phyloP scores from a whole-genome alignment of 2,329 filamentous ascomycete genomes.

The Paecilomyces niveus region DNA sequence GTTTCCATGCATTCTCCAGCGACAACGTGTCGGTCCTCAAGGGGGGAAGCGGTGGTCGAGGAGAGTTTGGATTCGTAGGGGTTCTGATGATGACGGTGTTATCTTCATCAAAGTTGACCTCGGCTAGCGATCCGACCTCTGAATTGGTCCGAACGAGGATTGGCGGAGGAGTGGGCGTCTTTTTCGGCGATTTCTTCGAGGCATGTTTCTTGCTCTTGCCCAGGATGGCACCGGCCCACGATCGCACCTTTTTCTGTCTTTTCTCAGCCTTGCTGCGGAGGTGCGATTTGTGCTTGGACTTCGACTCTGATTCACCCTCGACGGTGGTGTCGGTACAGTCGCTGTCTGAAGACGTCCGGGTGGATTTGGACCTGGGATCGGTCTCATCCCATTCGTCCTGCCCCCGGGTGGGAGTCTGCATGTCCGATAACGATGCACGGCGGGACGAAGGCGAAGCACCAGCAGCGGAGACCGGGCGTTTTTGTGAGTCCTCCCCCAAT shows the following conservation, averaged over 20 bases:
- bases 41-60: slow-evolving; percentile 15
- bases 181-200: slow-evolving; percentile 34
- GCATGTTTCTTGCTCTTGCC: slow-evolving; percentile 39
- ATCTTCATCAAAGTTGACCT: slow-evolving; percentile 44
- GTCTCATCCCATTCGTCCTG: not conserved
- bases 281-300: slow-evolving; percentile 7
- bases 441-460: slow-evolving; percentile 19
- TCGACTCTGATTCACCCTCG: slow-evolving; percentile 15
- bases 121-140: slow-evolving; percentile 34
- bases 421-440: not conserved
- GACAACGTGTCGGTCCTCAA: slow-evolving; percentile 13
- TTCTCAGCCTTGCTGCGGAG: slow-evolving; percentile 31
- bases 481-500: slow-evolving; percentile 15
- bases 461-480: slow-evolving; percentile 36
- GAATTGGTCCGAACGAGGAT: slow-evolving; percentile 33
- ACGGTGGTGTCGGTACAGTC: slow-evolving; percentile 19
- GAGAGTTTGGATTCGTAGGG: slow-evolving; percentile 29
- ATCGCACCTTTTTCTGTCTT: slow-evolving; percentile 68
- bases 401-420: slow-evolving; percentile 11
- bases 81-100: slow-evolving; percentile 42
- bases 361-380: slow-evolving; percentile 9
- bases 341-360: slow-evolving; percentile 22
- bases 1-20: slow-evolving; percentile 36
- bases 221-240: slow-evolving; percentile 48
- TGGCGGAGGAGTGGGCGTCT: slow-evolving; percentile 40